phyloP scores from a whole-genome alignment of 2,329 filamentous ascomycete genomes.

The Colletotrichum sp. region DNA sequence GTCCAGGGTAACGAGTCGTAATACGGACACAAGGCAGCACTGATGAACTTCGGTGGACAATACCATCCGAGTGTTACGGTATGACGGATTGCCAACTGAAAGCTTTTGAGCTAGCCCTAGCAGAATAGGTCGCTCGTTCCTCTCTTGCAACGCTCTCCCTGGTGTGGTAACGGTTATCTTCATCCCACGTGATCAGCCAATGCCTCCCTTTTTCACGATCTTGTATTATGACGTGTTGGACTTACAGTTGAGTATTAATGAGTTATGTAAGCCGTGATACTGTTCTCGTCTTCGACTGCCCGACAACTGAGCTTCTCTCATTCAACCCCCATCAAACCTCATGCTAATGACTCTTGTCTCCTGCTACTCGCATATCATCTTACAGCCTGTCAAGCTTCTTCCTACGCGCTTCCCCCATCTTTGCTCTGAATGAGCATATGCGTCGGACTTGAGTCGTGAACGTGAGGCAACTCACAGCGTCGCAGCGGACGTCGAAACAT shows the following conservation, averaged over 20 bases:
- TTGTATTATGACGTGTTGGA: neutral
- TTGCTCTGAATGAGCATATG: neutral
- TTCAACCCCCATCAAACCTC: neutral
- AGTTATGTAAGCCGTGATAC: neutral
- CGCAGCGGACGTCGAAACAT: neutral
- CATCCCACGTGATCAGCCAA: neutral
- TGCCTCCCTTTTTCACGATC: neutral
- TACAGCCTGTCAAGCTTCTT: fast-evolving
- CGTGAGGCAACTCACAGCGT: neutral
- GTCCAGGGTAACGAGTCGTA: neutral
- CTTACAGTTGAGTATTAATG: fast-evolving
- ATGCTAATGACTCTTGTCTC: neutral
- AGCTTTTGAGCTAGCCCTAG: neutral
- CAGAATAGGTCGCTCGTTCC: neutral
- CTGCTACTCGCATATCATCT: neutral
- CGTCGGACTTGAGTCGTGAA: neutral
- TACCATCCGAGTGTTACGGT: neutral
- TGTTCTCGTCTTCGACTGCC: neutral
- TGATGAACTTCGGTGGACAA: neutral
- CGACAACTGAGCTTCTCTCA: neutral
- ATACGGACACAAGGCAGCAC: neutral
- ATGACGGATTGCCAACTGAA: neutral
- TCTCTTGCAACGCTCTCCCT: neutral
- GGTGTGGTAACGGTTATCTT: neutral
- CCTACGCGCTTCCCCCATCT: fast-evolving